These are phyloP conservation scores for Lipomyces sp. DNA, from an alignment of 805 yeast genomes.

Conservation along the genomic window DNA sequence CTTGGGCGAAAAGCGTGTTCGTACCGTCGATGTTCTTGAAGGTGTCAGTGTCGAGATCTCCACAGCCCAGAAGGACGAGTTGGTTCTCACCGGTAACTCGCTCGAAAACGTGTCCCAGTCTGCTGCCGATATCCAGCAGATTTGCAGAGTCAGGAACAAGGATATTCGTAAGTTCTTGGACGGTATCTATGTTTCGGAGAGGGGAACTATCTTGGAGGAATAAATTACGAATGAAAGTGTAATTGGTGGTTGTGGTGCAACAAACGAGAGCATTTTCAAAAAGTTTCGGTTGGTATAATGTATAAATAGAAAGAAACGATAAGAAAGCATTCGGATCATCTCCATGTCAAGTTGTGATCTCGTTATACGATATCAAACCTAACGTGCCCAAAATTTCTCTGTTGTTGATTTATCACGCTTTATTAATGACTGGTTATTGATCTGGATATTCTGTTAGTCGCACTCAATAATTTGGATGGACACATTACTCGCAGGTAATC, in stretches of 20 bases:
- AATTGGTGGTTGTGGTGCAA: background rate
- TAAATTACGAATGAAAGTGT: slow-evolving; percentile 5
- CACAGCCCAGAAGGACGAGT: slow-evolving; percentile 89
- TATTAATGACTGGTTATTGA: too few species aligned
- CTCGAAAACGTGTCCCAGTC: slow-evolving; percentile 96
- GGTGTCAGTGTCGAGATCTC: slow-evolving; percentile 90
- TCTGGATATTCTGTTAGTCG: too few species aligned
- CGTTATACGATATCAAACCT: too few species aligned
- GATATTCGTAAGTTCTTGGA: slow-evolving; percentile 99
- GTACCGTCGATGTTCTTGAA: slow-evolving; percentile 81
- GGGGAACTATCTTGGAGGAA: slow-evolving; percentile 83
- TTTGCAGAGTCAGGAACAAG: slow-evolving; percentile 99
- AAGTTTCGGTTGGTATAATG: slow-evolving; percentile 12
- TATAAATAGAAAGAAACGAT: slow-evolving; percentile 6
- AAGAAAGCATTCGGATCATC: background rate
- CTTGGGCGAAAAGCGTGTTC: slow-evolving; percentile 98
- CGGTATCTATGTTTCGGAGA: slow-evolving; percentile 99
- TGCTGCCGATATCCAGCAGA: slow-evolving; percentile 98
- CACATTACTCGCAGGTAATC: too few species aligned
- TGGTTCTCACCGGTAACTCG: slow-evolving; percentile 91
- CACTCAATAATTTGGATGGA: too few species aligned
- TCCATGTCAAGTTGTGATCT: background rate
- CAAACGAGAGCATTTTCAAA: slow-evolving; percentile 6
- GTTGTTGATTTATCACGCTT: too few species aligned
- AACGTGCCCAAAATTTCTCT: too few species aligned